These are phyloP conservation scores for Durotheca rogersii DNA, from an alignment of 495 filamentous ascomycete genomes.

Conservation along the genomic window DNA sequence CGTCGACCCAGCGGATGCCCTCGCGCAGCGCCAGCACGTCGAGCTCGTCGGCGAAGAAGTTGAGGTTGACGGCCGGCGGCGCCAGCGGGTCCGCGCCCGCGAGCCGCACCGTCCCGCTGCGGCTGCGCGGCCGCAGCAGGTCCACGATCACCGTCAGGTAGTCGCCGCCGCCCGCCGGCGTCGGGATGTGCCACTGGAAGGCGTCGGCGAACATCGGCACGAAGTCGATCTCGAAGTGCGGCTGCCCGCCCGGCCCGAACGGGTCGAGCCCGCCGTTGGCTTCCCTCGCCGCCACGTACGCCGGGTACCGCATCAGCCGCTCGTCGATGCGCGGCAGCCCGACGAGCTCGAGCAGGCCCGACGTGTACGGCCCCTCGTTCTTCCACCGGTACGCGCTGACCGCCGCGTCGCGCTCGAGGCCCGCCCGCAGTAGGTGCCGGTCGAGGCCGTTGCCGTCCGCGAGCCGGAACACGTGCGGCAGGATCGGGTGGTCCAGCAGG, in stretches of 20 bases:
- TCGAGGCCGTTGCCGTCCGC: constrained; percentile 59
- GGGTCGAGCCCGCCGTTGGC: constrained; percentile 56
- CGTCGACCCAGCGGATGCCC: constrained; percentile 56
- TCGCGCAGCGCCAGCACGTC: constrained; percentile 59
- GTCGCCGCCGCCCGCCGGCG: constrained; percentile 52
- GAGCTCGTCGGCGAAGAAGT: constrained; percentile 59
- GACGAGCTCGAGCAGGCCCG: constrained; percentile 56
- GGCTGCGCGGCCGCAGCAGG: constrained; percentile 56
- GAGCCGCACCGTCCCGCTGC: constrained; percentile 52
- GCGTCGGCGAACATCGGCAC: constrained; percentile 60
- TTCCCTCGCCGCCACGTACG: constrained; percentile 52
- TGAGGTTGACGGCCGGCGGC: constrained; percentile 61
- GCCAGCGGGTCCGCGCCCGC: constrained; percentile 52
- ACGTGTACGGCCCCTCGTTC: constrained; percentile 52
- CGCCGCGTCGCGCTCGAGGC: constrained; percentile 47
- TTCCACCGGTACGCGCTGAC: constrained; percentile 49
- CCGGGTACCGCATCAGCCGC: constrained; percentile 47
- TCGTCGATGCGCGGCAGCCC: constrained; percentile 60
- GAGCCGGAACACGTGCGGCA: constrained; percentile 56
- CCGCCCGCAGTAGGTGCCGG: constrained; percentile 52
- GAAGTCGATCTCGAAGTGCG: constrained; percentile 68
- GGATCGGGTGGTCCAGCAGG: constrained; percentile 56
- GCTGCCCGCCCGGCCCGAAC: constrained; percentile 58
- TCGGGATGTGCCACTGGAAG: constrained; percentile 65
- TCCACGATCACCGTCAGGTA: constrained; percentile 62